A percentile compares a stretch with the other conserved stretches of the same genome.
Conservation (phyloP, 2,329 filamentous ascomycete genomes). For the Alternaria angustiovoidea region DNA sequence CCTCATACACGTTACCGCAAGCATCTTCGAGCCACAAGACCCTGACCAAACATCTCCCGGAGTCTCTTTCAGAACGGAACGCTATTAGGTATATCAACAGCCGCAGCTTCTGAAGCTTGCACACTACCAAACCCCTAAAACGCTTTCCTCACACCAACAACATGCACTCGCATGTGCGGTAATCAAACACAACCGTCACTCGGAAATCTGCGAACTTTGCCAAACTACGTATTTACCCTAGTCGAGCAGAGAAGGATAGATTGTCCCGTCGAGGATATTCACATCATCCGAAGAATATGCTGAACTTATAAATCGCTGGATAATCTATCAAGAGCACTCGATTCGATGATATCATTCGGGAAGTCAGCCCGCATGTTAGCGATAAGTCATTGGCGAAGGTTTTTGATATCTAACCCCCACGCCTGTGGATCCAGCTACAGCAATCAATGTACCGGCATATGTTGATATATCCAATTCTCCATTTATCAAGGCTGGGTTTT, state of each 20-base stretch:
- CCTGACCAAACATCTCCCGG: background rate
- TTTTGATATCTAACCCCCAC: constrained; percentile 3
- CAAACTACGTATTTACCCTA: background rate
- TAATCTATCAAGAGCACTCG: background rate
- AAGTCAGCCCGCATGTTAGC: background rate
- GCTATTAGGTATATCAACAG: background rate
- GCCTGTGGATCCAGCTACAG: background rate
- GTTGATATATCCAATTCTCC: constrained; percentile 8
- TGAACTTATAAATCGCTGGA: background rate
- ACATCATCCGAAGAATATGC: background rate
- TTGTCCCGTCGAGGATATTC: background rate
- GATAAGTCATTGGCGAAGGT: background rate
- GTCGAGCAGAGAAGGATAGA: background rate
- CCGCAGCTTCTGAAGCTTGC: background rate
- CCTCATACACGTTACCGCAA: background rate
- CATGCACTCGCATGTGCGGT: no score
- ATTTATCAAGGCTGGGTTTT: constrained; percentile 6
- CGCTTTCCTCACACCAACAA: no score
- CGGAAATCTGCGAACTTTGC: background rate
- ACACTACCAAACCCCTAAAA: background rate
- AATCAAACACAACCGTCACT: no score
- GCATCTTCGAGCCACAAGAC: background rate
- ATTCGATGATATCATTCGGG: background rate
- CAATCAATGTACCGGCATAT: constrained; percentile 18
- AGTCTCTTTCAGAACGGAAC: background rate